A percentile compares a stretch with the other conserved stretches of the same genome.
Evolutionary conservation across 768 basidiomycete species (phyloP).

Genomic region (Panus rudis): DNA sequence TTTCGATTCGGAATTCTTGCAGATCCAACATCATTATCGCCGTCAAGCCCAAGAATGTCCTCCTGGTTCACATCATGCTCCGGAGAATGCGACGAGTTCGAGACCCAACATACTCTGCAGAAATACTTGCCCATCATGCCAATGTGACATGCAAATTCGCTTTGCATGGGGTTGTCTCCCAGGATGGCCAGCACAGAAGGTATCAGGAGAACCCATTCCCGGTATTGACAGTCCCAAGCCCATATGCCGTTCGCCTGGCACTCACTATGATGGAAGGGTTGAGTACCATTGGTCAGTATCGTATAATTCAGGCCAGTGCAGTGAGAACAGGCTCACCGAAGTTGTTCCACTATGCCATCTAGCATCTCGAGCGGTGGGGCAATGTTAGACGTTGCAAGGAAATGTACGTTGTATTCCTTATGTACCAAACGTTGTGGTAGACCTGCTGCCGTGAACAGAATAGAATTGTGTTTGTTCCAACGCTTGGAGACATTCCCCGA

Average conservation of each 20-base stretch:
- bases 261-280: no score
- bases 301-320: no score
- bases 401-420: conserved; percentile 33
- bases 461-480: conserved; percentile 40
- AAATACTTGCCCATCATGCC: conserved; percentile 31
- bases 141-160: conserved; percentile 39
- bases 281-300: no score
- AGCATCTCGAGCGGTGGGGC: conserved; percentile 38
- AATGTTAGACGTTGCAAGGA: conserved; percentile 34
- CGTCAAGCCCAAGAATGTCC: no score
- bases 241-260: background rate
- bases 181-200: conserved; percentile 7
- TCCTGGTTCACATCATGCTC: no score
- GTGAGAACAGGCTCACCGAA: no score
- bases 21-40: background rate
- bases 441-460: conserved; percentile 31
- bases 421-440: conserved; percentile 24
- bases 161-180: conserved; percentile 42
- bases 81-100: background rate
- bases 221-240: background rate
- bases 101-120: conserved; percentile 32
- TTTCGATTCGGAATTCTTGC: background rate
- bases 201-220: background rate
- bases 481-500: conserved; percentile 39
- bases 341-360: no score